Evolutionary conservation across 371 early-diverging fungal genomes (phyloP), one percentile per base, ranked within the genome.

Genomic region (Encephalitozoon romaleae): DNA sequence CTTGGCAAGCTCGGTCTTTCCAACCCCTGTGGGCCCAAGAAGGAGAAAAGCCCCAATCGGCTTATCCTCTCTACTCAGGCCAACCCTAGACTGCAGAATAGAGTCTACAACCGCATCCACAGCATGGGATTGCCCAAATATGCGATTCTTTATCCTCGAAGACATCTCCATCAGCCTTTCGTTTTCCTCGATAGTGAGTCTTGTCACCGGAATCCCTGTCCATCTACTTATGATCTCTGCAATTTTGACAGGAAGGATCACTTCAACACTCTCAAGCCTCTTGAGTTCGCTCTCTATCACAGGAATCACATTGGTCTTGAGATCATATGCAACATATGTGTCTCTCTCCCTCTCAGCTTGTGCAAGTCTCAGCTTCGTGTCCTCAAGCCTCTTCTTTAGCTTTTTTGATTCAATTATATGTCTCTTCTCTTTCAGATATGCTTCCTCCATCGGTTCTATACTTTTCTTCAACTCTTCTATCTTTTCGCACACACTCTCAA

Each of bases 1-100:
- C 79, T 94, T 94, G 82, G 91, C 90, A 30, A 95, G 86, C 70
- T 94, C 94, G 0, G 91, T 92, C 82, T 92, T 92, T 41, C 92
- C 92, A 32, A 91, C 91, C 78, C 94, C 94, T 12, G 92, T 93
- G 21, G 93, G 92, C 39, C 94, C 94, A 21, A 93, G 85, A 87
- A 94, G 93, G 83, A 94, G 85, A 80, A 94, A 93, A 12, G 90
- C 89, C 1, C 92, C 94, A 75, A 92, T 87, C 0, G 94, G 94
- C 45, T 90, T 88, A 32, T 88, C 87, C 32, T 89, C 88, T 75
- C 88, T 87, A 64, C 89, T 89, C 63, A 94, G 87, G 15, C 93
- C 93, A 9, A 93, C 90, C 38, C 91, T 88, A 70, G 89, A 88
- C 39, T 90, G 85, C 9, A 90, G 81, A 45, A 94, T 90, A 3